A percentile compares a stretch with the other conserved stretches of the same genome.
Evolutionary conservation across 2,329 filamentous ascomycete genomes (phyloP).

Genomic region (Botrytis fragariae): DNA sequence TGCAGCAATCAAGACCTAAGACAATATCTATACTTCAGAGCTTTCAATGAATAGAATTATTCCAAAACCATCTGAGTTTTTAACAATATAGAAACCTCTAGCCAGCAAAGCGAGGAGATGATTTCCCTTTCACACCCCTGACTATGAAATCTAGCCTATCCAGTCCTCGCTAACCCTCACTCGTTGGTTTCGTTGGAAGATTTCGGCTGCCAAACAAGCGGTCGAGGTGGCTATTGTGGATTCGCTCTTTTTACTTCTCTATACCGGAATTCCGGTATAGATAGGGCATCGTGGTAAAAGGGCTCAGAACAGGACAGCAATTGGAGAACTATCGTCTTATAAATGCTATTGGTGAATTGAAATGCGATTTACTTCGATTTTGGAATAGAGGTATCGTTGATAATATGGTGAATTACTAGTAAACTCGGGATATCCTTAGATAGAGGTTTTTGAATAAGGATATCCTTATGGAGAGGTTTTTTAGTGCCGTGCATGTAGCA

Average conservation of each 20-base stretch:
- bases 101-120: neutral
- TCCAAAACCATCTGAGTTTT: neutral
- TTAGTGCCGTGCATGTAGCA: neutral
- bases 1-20: neutral
- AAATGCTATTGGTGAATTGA: neutral
- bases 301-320: neutral
- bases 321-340: neutral
- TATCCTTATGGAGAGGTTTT: neutral
- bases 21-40: neutral
- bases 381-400: neutral
- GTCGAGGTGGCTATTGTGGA: neutral
- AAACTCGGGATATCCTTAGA: neutral
- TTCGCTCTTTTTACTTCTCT: neutral
- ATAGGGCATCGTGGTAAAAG: neutral
- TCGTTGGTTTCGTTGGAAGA: neutral
- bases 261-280: neutral
- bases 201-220: neutral
- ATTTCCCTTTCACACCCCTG: neutral
- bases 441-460: neutral
- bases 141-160: neutral
- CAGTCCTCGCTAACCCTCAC: neutral
- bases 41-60: too few species aligned
- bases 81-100: neutral
- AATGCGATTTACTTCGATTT: neutral
- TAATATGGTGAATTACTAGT: neutral